Conservation (phyloP, 805 yeast genomes). For the Suhomyces kilbournensis region DNA sequence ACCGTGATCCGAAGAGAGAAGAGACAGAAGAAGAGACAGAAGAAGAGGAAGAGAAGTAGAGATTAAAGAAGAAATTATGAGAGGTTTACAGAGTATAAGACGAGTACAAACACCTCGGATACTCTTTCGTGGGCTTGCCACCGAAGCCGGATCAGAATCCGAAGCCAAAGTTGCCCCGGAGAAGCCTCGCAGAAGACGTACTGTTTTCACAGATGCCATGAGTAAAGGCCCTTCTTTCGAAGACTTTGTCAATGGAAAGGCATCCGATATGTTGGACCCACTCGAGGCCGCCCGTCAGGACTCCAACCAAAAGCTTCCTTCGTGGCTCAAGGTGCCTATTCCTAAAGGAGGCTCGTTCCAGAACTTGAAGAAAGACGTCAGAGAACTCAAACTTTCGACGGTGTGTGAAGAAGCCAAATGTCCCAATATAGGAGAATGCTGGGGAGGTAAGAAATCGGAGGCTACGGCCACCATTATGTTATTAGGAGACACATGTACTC, state of each 20-base stretch:
- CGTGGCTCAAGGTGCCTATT: conserved; percentile 93
- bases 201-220: conserved; percentile 62
- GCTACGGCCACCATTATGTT: conserved; percentile 98
- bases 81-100: neutral
- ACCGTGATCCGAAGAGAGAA: neutral
- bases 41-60: neutral
- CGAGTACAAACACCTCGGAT: neutral
- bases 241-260: conserved; percentile 83
- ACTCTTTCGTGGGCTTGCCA: conserved; percentile 8
- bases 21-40: neutral
- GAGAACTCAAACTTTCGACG: conserved; percentile 85
- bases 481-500: conserved; percentile 96
- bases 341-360: conserved; percentile 91
- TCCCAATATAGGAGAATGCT: conserved; percentile 99
- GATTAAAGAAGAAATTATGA: neutral
- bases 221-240: conserved; percentile 90
- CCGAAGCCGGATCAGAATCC: conserved; percentile 3
- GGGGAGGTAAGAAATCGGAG: conserved; percentile 95
- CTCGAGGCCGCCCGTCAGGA: conserved; percentile 69
- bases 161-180: neutral
- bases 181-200: conserved; percentile 36
- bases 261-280: conserved; percentile 72
- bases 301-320: conserved; percentile 72
- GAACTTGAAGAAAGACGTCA: conserved; percentile 77
- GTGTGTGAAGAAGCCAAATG: conserved; percentile 99